Evolutionary conservation across 2,329 filamentous ascomycete species (phyloP), one percentile per base, ranked within the genome.

Genomic region (Exophiala calicioides): DNA sequence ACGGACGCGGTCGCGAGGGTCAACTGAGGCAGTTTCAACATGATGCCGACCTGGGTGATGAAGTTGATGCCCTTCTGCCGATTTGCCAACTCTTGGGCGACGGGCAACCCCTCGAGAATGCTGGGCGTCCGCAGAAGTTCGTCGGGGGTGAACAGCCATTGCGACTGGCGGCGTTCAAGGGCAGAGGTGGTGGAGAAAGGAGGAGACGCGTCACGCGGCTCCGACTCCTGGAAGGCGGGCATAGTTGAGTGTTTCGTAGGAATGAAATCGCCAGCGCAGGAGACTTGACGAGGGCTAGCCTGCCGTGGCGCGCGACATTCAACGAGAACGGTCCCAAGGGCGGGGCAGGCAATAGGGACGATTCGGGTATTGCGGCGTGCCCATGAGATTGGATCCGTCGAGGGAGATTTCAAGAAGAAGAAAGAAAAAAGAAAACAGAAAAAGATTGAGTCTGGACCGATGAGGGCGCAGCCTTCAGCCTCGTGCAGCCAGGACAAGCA

Each of bases 11-110:
- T 94, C 68, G 87, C 90, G 31, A 98, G 76, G 0, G 93, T 97
- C 45, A 93, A 82, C 67, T 96, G 90, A 9, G 91, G 91, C 38
- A 97, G 74, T 65, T 95, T 91, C 41, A 97, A 79, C 73, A 95
- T 83, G 57, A 95, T 88, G 55, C 91, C 93, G 33, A 91, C 89
- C 67, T 96, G 90, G 54, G 89, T 85, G 61, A 98, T 95, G 70
- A 98, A 98, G 67, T 95, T 95, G 63, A 96, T 85, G 35, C 93
- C 91, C 67, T 97, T 97, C 51, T 87, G 85, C 45, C 93, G 82
- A 48, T 87, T 78, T 56, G 86, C 78, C 53, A 88, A 79, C 71
- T 97, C 93, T 63, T 93, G 84, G 21, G 83, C 80, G 3, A 83
- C 77, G 6, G 81, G 67, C 64, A 97, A 80, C 16, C 91, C 91